Evolutionary conservation across 768 basidiomycete genomes (phyloP), one percentile per base, ranked within the genome.

Genomic region (Mycena maculata): DNA sequence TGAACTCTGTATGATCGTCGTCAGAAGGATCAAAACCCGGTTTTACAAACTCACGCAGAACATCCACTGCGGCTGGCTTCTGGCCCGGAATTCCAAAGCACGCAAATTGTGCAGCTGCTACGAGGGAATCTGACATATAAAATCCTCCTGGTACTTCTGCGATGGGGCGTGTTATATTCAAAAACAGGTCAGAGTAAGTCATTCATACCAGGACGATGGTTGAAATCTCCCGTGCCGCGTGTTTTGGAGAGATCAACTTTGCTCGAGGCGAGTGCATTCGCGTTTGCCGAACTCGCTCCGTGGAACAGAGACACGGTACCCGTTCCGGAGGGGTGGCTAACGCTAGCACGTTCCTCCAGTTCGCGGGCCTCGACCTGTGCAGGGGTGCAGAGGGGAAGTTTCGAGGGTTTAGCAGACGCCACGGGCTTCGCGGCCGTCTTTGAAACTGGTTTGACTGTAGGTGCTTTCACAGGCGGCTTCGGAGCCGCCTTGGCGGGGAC

Each of bases 81-180:
- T 55, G n/a, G 9, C 54, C 52, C 12, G 63, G 55, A 9, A 56
- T 57, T 31, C 55, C 63, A 28, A 49, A 57, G 55, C 63, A 64
- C 12, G 63, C 63, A 28, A 64, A 64, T 25, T 64, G 63, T 9
- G 54, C 56, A 8, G 63, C 63, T 4, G 63, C 55, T 3, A 57
- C 30, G 20, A 64, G 45, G 57, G 55, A 57, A 28, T 64, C 63
- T 2, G 38, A 28, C 38, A 64, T 39, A 12, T 63, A 63, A 31
- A 63, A 63, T 12, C 61, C 61, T 1, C 61, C 52, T 4, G 52
- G 23, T 1, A 63, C 61, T 52, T 63, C 61, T 63, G 61, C 28
- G 11, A 20, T 9, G 11, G 10, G 28, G 25, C 16, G 33, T 22
- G 23, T 53, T 55, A 45, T 27, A 27, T 36, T 36, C 15, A 39